phyloP scores from a whole-genome alignment of 192 early-diverging fungal species.

The Oehlia diaphana region DNA sequence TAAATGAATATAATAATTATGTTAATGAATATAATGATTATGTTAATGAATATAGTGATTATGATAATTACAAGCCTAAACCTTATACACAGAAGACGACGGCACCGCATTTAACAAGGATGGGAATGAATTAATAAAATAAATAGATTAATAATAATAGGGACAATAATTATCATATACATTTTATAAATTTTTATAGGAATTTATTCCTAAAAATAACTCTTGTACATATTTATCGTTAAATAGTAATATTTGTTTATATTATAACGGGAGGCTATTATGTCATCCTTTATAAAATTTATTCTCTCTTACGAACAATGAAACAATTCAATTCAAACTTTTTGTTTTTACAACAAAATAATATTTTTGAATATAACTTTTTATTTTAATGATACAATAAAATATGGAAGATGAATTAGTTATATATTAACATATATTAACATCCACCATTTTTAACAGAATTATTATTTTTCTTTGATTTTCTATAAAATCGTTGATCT shows the following conservation, averaged over 20 bases:
- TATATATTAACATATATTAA: background rate
- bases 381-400: background rate
- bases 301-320: too few species aligned
- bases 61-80: background rate
- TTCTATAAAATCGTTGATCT: constrained; percentile 65
- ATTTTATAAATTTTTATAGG: background rate
- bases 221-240: too few species aligned
- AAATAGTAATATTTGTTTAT: too few species aligned
- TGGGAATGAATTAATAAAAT: background rate
- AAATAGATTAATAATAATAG: background rate
- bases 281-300: too few species aligned
- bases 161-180: background rate
- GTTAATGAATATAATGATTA: background rate
- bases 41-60: background rate
- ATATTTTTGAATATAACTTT: too few species aligned
- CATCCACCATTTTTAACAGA: background rate
- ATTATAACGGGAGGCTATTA: too few species aligned
- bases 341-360: too few species aligned
- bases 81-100: background rate
- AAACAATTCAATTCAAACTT: too few species aligned
- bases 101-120: background rate
- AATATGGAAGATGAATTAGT: background rate
- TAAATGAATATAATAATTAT: background rate
- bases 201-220: too few species aligned
- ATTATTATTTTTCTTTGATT: constrained; percentile 39